Percentiles rank a stretch among this genome's conserved stretches.
Evolutionary conservation across 768 basidiomycete species (phyloP).

Genomic region (Kwoniella botswanensis): DNA sequence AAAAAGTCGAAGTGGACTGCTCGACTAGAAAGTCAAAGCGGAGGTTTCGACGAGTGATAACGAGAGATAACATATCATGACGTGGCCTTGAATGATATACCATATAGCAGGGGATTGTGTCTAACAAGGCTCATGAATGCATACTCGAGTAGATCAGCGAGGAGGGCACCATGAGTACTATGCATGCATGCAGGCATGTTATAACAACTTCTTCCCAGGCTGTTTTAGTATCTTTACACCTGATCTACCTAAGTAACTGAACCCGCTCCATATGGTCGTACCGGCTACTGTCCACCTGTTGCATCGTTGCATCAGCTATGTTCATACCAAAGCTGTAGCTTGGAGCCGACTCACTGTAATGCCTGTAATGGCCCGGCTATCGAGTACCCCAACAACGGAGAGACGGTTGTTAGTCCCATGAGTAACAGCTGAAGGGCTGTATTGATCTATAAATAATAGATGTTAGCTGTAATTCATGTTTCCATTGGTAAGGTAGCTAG

Average conservation of each 20-base stretch:
- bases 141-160: too few relatives aligned
- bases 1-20: neutral
- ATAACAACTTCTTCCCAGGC: slow-evolving; percentile 25
- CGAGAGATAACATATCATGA: neutral
- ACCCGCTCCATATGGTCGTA: slow-evolving; percentile 90
- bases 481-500: neutral
- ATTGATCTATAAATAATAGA: slow-evolving; percentile 69
- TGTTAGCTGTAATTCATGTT: neutral
- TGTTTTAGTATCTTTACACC: slow-evolving; percentile 54
- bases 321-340: neutral
- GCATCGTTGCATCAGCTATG: neutral
- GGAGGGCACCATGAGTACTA: too few relatives aligned
- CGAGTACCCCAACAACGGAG: slow-evolving; percentile 70
- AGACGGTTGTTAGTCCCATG: slow-evolving; percentile 86
- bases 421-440: slow-evolving; percentile 87
- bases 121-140: too few relatives aligned
- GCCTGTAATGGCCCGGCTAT: slow-evolving; percentile 66
- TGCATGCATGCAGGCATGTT: slow-evolving; percentile 4
- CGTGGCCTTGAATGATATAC: slow-evolving; percentile 4
- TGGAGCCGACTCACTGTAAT: slow-evolving; percentile 69
- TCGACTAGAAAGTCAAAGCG: slow-evolving; percentile 7
- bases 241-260: slow-evolving; percentile 58
- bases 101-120: too few relatives aligned
- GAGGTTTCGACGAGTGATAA: slow-evolving; percentile 1
- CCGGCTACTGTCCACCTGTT: slow-evolving; percentile 80